Conservation (phyloP, 139 green algal genomes). For the Nannochloris sp. region DNA sequence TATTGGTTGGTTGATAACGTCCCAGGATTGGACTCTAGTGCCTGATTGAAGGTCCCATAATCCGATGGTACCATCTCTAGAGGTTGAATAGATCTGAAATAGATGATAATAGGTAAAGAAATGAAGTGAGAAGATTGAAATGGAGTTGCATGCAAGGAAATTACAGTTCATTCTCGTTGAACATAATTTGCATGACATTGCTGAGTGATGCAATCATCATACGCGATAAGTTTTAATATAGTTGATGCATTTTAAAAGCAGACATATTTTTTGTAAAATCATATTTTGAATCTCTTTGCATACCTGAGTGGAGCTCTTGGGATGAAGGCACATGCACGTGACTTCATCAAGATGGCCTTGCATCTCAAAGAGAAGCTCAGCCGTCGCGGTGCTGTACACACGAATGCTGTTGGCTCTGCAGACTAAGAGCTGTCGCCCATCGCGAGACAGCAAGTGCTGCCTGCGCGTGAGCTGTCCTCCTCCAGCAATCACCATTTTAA, state of each 20-base stretch:
- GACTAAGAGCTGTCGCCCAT: constrained; percentile 35
- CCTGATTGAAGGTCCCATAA: constrained; percentile 9
- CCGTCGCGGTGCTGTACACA: constrained; percentile 37
- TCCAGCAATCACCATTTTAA: not conserved
- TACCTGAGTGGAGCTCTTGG: constrained; percentile 23
- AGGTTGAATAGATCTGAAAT: constrained; percentile 12
- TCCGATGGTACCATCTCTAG: constrained; percentile 6
- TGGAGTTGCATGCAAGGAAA: not conserved
- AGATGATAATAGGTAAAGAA: not conserved
- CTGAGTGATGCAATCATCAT: not conserved
- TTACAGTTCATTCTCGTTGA: no score
- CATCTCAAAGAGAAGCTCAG: constrained; percentile 30
- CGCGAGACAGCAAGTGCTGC: constrained; percentile 15
- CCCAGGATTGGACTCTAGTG: not conserved
- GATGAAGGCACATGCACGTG: constrained; percentile 32
- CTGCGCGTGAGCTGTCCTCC: constrained; percentile 10
- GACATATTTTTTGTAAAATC: not conserved
- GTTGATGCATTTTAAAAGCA: not conserved
- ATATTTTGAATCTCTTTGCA: not conserved
- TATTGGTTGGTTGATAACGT: not conserved
- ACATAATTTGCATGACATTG: not conserved
- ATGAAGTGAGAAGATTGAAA: not conserved
- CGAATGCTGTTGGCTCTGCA: constrained; percentile 26
- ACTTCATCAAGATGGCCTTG: constrained; percentile 35
- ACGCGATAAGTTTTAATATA: not conserved